Conservation (phyloP, 2,329 filamentous ascomycete genomes). For the Fusarium anthophilum region DNA sequence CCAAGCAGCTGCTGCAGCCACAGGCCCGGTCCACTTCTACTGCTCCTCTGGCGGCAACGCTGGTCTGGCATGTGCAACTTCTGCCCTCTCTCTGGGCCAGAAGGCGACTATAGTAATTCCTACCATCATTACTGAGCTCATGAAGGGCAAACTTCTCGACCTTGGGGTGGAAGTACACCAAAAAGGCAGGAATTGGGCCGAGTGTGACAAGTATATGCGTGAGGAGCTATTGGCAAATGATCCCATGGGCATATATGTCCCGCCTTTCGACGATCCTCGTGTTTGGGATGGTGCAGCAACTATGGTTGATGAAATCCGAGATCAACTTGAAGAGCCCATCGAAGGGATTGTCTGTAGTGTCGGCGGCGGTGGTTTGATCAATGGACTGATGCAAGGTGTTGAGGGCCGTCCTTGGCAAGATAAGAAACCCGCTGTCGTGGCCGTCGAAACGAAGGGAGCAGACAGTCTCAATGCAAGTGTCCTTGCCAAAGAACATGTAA, state of each 20-base stretch:
- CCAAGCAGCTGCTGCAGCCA: conserved; percentile 47
- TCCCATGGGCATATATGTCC: conserved; percentile 68
- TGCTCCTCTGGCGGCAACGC: conserved; percentile 85
- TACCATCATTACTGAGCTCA: conserved; percentile 68
- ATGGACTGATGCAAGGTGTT: conserved; percentile 77
- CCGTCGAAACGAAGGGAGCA: conserved; percentile 79
- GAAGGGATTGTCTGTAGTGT: conserved; percentile 81
- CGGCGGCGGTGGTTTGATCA: conserved; percentile 82
- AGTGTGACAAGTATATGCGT: conserved; percentile 74
- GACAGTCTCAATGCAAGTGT: conserved; percentile 74
- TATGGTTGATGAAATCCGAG: conserved; percentile 62
- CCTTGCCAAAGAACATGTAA: conserved; percentile 64
- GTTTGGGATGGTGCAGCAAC: conserved; percentile 73
- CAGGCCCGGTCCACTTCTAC: conserved; percentile 72
- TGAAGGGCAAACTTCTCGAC: conserved; percentile 75
- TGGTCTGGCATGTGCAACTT: conserved; percentile 81
- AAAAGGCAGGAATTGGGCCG: conserved; percentile 72
- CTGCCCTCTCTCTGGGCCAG: conserved; percentile 70
- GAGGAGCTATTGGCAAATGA: conserved; percentile 65
- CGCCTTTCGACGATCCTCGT: conserved; percentile 74
- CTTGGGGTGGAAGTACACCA: conserved; percentile 77
- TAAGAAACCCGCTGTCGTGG: conserved; percentile 65
- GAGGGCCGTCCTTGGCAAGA: conserved; percentile 54
- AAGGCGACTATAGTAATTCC: conserved; percentile 82
- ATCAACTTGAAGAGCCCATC: conserved; percentile 57